These are phyloP conservation scores for Yamadazyma aaseri DNA, from an alignment of 1,139 yeast species.

Conservation along the genomic window DNA sequence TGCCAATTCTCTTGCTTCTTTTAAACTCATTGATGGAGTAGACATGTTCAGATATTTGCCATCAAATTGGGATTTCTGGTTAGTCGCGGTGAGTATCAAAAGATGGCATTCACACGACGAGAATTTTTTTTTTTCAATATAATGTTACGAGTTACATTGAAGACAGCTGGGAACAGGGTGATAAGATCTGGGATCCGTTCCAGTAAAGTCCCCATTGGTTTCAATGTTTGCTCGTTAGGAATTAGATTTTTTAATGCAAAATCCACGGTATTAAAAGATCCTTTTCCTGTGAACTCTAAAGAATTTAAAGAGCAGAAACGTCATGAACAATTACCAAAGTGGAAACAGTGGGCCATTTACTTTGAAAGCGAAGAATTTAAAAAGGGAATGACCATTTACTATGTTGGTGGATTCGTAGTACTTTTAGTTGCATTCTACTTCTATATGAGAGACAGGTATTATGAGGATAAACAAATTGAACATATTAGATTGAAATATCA, in stretches of 20 bases:
- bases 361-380: constrained; percentile 39
- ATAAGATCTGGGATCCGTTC: too few relatives aligned
- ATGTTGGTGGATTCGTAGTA: constrained; percentile 55
- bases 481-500: constrained; percentile 43
- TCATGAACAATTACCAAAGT: constrained; percentile 30
- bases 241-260: background rate
- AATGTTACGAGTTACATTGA: background rate
- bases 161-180: background rate
- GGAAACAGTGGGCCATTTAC: constrained; percentile 41
- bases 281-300: constrained; percentile 35
- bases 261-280: constrained; percentile 12
- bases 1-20: constrained; percentile 59
- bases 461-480: constrained; percentile 61
- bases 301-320: constrained; percentile 24
- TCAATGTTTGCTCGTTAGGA: too few relatives aligned
- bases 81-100: background rate
- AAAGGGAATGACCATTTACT: constrained; percentile 44
- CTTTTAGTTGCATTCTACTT: constrained; percentile 60
- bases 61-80: constrained; percentile 6
- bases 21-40: constrained; percentile 28
- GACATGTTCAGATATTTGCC: constrained; percentile 16
- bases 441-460: constrained; percentile 65
- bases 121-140: background rate
- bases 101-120: constrained; percentile 1
- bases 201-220: too few relatives aligned